Base-by-base conservation (phyloP, 495 filamentous ascomycete genomes). In the Penicillium crystallinum region DNA sequence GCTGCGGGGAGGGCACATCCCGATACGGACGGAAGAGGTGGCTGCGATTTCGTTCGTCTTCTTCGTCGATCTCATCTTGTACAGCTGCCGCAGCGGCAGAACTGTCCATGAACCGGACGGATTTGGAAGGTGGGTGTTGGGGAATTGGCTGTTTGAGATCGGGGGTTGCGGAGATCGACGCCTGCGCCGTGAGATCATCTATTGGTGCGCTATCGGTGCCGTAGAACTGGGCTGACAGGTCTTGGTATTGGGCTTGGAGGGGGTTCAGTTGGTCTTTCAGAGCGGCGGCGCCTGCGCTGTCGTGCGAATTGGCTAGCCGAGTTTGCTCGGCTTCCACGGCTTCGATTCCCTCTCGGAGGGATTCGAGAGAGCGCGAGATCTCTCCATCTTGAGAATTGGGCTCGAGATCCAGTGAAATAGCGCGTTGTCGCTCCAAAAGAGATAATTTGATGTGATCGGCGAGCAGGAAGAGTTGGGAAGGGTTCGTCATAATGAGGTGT, bases 281-380 rank as follows among this genome's bases (percentile, higher is more conserved):
- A 76, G 88, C 59, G 72, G 81, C 52, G 71, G 79, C 55, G 67
- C 61, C 63, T 44, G 65, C 58, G 53, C 60, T 61, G 47, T 93
- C 85, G 55, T 82, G 79, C 17, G 71, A 71, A 34, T 82, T 79
- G 50, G 84, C 74, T 27, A 89, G 68, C 25, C 80, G 76, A 46
- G 71, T 67, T 53, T 83, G 74, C 55, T 93, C 85, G 39, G 81
- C 77, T 59, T 88, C 84, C 19, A 95, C 73, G 11, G 79, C 69
- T 56, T 90, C 84, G 56, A 98, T 80, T 14, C 93, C 91, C 55
- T 91, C 88, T 36, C 82, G 82, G 44, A 98, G 80, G 33, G 87
- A 88, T 27, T 95, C 88, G 35, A 98, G 79, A 9, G 91, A 96
- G 37, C 89, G 78, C 6, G 90, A 91, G 55, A 97, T 93, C 57